Evolutionary conservation across 768 basidiomycete genomes (phyloP).

Genomic region (Kondoa subrosea): DNA sequence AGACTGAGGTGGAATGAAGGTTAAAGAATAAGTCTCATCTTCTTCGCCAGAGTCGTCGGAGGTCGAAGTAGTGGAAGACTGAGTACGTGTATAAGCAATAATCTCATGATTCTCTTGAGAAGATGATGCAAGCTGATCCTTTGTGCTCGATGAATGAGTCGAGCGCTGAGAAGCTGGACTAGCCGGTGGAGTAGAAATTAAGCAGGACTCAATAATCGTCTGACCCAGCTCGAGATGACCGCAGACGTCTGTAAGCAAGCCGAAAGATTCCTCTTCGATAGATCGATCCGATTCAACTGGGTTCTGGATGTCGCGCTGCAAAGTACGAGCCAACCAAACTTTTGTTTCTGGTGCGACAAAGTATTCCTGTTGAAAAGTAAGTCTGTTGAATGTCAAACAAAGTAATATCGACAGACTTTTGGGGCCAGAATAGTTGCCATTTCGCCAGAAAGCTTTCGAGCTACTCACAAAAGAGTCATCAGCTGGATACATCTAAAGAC

Average conservation of each 20-base stretch:
- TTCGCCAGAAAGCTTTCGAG: background rate
- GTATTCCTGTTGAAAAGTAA: background rate
- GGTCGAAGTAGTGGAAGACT: background rate
- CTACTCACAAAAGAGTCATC: background rate
- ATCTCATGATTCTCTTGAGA: background rate
- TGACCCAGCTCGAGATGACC: too few species aligned
- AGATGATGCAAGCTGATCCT: too few species aligned
- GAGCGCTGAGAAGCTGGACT: too few species aligned
- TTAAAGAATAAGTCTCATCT: background rate
- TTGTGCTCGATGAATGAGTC: too few species aligned
- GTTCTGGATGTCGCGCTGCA: too few species aligned
- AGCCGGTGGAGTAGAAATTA: too few species aligned
- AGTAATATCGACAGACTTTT: background rate
- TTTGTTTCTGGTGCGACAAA: too few species aligned
- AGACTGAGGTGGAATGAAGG: background rate
- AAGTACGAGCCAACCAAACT: too few species aligned
- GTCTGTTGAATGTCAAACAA: background rate
- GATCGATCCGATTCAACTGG: too few species aligned
- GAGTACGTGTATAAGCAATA: background rate
- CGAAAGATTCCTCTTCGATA: too few species aligned
- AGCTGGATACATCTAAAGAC: background rate
- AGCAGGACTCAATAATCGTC: too few species aligned
- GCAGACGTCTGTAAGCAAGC: too few species aligned
- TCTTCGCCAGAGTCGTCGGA: background rate
- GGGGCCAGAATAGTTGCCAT: background rate